Conservation (phyloP, 2,329 filamentous ascomycete species). For the Calonectria pteridis region DNA sequence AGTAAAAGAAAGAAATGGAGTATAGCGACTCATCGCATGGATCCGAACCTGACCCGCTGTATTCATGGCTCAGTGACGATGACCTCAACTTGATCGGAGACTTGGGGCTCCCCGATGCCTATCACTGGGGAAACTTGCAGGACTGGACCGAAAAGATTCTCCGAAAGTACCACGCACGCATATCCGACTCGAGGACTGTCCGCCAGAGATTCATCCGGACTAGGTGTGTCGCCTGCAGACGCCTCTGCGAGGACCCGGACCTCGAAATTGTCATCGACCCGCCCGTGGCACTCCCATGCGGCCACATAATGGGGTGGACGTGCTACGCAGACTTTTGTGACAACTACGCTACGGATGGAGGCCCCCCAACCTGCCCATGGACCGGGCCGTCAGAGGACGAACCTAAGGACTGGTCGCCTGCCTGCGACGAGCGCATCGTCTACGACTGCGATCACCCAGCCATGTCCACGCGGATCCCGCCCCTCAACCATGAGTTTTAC, state of each 20-base stretch:
- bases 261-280: background rate
- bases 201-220: conserved; percentile 32
- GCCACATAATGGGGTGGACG: conserved; percentile 35
- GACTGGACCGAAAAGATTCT: conserved; percentile 13
- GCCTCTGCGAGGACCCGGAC: conserved; percentile 24
- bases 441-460: conserved; percentile 29
- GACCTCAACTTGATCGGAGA: conserved; percentile 24
- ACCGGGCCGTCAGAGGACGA: conserved; percentile 25
- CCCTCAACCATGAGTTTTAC: background rate
- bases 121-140: conserved; percentile 12
- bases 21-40: conserved; percentile 5
- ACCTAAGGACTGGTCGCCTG: background rate
- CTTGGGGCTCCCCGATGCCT: conserved; percentile 36
- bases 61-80: conserved; percentile 23
- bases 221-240: conserved; percentile 31
- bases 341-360: background rate
- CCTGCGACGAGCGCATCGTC: conserved; percentile 33
- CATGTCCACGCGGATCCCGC: background rate
- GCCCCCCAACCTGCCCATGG: conserved; percentile 33
- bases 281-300: conserved; percentile 33
- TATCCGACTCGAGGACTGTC: background rate
- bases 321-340: conserved; percentile 29
- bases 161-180: background rate
- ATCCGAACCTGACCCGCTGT: background rate
- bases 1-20: conserved; percentile 9